Percentiles rank a stretch among this genome's conserved stretches.
These are phyloP conservation scores for Hordeum pubiflorum DNA, from an alignment of 202 grass and related monocot genomes.

Conservation along the genomic window DNA sequence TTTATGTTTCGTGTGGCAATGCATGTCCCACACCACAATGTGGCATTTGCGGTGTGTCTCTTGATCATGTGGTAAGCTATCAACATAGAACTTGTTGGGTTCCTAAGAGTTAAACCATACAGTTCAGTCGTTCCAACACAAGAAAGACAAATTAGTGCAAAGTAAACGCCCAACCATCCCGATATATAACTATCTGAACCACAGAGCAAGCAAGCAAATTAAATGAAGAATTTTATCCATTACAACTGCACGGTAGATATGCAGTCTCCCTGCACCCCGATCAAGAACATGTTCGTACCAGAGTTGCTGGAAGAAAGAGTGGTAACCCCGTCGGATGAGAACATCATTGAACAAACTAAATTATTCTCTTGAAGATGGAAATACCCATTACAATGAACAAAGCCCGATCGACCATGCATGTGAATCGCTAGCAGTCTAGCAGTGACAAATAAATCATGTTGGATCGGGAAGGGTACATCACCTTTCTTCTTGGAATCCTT, in stretches of 20 bases:
- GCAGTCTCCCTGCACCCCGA: not conserved
- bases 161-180: not conserved
- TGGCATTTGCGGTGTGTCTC: not conserved
- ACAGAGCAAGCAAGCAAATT: not conserved
- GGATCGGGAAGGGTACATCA: not conserved
- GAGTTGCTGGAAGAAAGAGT: not conserved
- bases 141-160: not conserved
- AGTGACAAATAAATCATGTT: not conserved
- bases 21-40: not conserved
- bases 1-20: not conserved
- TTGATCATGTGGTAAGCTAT: not conserved
- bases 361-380: not conserved
- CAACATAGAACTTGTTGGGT: not conserved
- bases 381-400: not conserved
- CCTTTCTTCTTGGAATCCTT: slow-evolving; percentile 48
- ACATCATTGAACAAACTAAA: not conserved
- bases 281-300: not conserved
- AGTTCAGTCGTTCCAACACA: not conserved
- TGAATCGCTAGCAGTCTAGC: not conserved
- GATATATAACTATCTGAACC: not conserved
- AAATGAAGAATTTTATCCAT: not conserved
- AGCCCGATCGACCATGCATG: not conserved
- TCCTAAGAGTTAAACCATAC: not conserved
- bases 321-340: not conserved
- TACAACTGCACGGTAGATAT: not conserved